Evolutionary conservation across 176 grass and related monocot genomes (phyloP), one percentile per base, ranked within the genome.

Genomic region (Luzula sylvatica): DNA sequence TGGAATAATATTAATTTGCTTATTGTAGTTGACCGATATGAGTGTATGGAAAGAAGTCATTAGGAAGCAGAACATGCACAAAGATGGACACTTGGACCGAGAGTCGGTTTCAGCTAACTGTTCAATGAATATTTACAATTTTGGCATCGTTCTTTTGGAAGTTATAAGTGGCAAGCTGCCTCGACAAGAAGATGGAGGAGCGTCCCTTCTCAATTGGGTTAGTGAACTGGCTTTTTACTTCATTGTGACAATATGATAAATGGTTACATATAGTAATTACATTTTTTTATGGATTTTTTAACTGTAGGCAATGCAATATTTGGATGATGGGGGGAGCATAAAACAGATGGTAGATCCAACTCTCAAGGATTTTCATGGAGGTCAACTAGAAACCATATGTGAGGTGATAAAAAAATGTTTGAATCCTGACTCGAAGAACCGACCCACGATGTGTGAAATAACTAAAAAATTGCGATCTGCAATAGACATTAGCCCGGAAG

Each of bases 41-140:
- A 64, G 80, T 75, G 20, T 96, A 32, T 96, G 90, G 90, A 73
- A 61, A 51, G 80, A 89, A 65, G 42, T 86, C 25, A 51, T 52
- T 7, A 32, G 24, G 14, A 82, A 58, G 73, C 66, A 63, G 53
- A 96, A 86, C 46, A 46, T 60, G 61, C 58, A 42, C 25, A 78
- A 55, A 55, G 77, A 82, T 66, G 76, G 61, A 3, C 23, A 58
- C 42, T 71, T 68, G 55, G 57, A 79, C 53, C 66, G 32, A 20
- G 73, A 76, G 61, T 20, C 43, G 47, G 56, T 60, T 62, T 25
- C 57, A 0, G 43, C 21, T 45, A 83, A 88, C 65, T 61, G 79
- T 24, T 25, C 43, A 3, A 66, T 35, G 55, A 96, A 82, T 19
- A 44, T 89, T 46, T 89, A 88, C 57, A 67, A 50, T 58, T 96